Percentiles rank a stretch among this genome's conserved stretches.
Conservation (phyloP, 176 grass and related monocot species). For the Oryza punctata region DNA sequence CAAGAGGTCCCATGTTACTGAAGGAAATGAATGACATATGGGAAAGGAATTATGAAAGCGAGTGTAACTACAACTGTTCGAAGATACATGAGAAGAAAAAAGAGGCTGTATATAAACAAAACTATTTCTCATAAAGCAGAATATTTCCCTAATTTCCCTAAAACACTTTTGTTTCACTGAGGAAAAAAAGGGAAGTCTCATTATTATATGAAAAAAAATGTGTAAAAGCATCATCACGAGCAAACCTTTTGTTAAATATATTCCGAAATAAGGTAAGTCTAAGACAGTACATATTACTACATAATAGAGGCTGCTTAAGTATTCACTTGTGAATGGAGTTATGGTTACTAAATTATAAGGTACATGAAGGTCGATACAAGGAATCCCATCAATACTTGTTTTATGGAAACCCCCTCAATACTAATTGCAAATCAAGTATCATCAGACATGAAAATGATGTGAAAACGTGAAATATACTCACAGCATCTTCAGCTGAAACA, state of each 20-base stretch:
- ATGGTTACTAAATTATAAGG: background rate
- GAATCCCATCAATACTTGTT: background rate
- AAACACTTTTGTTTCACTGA: constrained; percentile 20
- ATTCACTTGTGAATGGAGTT: background rate
- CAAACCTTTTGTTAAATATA: constrained; percentile 1
- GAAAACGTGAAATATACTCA: constrained; percentile 61
- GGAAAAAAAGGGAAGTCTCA: constrained; percentile 2
- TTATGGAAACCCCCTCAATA: background rate
- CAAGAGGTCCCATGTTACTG: background rate
- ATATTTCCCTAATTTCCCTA: constrained; percentile 4
- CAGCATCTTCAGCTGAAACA: constrained; percentile 91
- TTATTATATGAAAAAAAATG: constrained; percentile 19
- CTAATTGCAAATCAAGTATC: constrained; percentile 1
- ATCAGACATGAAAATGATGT: background rate
- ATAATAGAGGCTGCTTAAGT: background rate
- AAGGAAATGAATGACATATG: background rate
- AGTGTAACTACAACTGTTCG: constrained; percentile 11
- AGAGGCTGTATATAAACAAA: constrained; percentile 1
- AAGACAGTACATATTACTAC: background rate
- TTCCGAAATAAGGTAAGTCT: background rate
- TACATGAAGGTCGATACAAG: background rate
- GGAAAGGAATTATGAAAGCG: constrained; percentile 14
- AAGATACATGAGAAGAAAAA: constrained; percentile 23
- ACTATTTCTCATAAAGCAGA: constrained; percentile 24
- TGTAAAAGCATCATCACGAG: constrained; percentile 15